Evolutionary conservation across 2,329 filamentous ascomycete species (phyloP).

Genomic region (Fusarium staphyleae): DNA sequence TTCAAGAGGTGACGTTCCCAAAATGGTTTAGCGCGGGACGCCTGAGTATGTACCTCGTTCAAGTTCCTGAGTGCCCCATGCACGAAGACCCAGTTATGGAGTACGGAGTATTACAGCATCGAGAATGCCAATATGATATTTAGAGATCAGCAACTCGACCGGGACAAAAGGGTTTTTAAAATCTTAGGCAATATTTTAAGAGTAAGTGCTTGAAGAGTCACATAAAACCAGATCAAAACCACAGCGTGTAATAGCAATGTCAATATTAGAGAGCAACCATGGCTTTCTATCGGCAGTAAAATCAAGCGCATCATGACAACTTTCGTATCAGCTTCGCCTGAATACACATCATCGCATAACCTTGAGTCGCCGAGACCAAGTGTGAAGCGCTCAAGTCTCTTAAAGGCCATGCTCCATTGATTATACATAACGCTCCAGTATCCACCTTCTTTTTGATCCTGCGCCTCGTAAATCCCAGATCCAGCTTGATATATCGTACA

Average conservation of each 20-base stretch:
- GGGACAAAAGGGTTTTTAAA: too few relatives aligned
- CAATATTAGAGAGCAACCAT: slow-evolving; percentile 14
- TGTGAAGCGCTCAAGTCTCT: slow-evolving; percentile 17
- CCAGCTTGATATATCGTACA: slow-evolving; percentile 30
- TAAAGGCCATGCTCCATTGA: slow-evolving; percentile 36
- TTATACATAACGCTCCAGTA: slow-evolving; percentile 42
- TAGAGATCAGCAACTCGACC: too few relatives aligned
- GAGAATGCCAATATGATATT: too few relatives aligned
- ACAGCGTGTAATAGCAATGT: not conserved
- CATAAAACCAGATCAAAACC: too few relatives aligned
- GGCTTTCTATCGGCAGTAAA: slow-evolving; percentile 17
- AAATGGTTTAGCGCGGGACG: slow-evolving; percentile 42
- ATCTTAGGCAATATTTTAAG: too few relatives aligned
- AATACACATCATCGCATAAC: slow-evolving; percentile 19
- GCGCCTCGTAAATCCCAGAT: slow-evolving; percentile 44
- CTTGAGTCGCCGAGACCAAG: slow-evolving; percentile 14
- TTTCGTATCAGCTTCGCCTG: slow-evolving; percentile 27
- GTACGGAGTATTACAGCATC: not conserved
- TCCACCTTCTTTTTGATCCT: slow-evolving; percentile 42
- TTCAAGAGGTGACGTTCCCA: slow-evolving; percentile 43
- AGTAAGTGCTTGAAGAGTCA: too few relatives aligned
- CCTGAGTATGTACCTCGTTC: slow-evolving; percentile 4
- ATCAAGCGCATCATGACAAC: slow-evolving; percentile 35
- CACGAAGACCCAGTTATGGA: not conserved
- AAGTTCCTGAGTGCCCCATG: not conserved